phyloP scores from a whole-genome alignment of 805 yeast species.

The Candida lessepsii region DNA sequence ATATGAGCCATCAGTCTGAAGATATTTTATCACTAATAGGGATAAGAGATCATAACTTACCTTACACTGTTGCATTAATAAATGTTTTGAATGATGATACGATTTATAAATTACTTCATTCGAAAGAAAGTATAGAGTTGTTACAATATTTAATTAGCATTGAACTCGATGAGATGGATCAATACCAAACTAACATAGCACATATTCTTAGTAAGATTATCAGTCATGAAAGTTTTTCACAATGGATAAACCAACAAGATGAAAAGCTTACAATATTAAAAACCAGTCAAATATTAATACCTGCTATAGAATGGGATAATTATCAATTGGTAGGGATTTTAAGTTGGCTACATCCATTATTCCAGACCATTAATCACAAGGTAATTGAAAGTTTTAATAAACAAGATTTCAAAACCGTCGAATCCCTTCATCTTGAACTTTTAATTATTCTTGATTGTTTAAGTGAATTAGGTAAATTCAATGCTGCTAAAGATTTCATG shows the following conservation, averaged over 20 bases:
- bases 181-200: background rate
- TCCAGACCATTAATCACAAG: conserved; percentile 16
- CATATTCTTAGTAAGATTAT: conserved; percentile 3
- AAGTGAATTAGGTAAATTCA: conserved; percentile 40
- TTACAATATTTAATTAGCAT: conserved; percentile 9
- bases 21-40: conserved; percentile 30
- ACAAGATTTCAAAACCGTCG: conserved; percentile 13
- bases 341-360: conserved; percentile 36
- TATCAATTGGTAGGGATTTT: conserved; percentile 36
- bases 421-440: conserved; percentile 8
- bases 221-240: conserved; percentile 14
- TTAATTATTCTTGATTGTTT: conserved; percentile 32
- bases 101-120: background rate
- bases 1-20: conserved; percentile 16
- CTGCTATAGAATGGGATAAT: conserved; percentile 42
- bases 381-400: conserved; percentile 12
- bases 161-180: conserved; percentile 6
- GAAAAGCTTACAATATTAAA: conserved; percentile 25
- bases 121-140: background rate
- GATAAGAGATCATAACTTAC: conserved; percentile 30
- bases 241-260: conserved; percentile 16
- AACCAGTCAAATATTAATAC: conserved; percentile 36
- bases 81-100: conserved; percentile 9
- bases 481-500: conserved; percentile 40
- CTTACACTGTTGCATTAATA: conserved; percentile 10